These are phyloP conservation scores for Aspergillus ochraceoroseus DNA, from an alignment of 2,329 filamentous ascomycete genomes.

Conservation along the genomic window DNA sequence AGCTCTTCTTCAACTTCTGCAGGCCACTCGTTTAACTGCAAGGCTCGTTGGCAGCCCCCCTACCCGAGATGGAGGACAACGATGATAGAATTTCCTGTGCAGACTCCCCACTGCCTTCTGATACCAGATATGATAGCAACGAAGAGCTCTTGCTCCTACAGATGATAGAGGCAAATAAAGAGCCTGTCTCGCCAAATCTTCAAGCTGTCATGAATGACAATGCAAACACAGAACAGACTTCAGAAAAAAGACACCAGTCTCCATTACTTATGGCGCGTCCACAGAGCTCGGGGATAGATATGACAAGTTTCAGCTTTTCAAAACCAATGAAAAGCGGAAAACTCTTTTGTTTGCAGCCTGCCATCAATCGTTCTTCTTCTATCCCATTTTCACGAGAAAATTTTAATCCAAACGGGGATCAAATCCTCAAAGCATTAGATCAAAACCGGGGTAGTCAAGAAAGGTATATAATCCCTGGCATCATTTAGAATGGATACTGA, in stretches of 20 bases:
- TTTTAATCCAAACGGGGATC: background rate
- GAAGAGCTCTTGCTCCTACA: constrained; percentile 22
- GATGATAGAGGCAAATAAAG: constrained; percentile 17
- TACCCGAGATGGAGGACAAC: constrained; percentile 2
- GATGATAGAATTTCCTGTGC: background rate
- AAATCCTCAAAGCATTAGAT: background rate
- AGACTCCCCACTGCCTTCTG: background rate
- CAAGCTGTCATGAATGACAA: constrained; percentile 18
- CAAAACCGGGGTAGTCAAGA: background rate
- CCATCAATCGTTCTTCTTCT: constrained; percentile 11
- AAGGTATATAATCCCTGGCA: constrained; percentile 2
- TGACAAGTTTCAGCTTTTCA: constrained; percentile 32
- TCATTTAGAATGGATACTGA: too few species aligned
- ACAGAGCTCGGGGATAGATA: constrained; percentile 28
- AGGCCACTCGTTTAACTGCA: too few species aligned
- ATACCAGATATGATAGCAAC: constrained; percentile 13
- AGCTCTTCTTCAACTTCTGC: too few species aligned
- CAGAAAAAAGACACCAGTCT: constrained; percentile 7
- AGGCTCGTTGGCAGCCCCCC: too few species aligned
- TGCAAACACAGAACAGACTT: constrained; percentile 7
- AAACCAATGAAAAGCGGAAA: constrained; percentile 28
- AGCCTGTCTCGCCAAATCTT: constrained; percentile 16
- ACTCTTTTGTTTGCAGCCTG: constrained; percentile 22
- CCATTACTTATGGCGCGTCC: constrained; percentile 33
- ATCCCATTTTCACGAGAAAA: background rate